Evolutionary conservation across 345 rosid genomes (phyloP), one percentile per base, ranked within the genome.

Genomic region (Carallia pectinifolia): DNA sequence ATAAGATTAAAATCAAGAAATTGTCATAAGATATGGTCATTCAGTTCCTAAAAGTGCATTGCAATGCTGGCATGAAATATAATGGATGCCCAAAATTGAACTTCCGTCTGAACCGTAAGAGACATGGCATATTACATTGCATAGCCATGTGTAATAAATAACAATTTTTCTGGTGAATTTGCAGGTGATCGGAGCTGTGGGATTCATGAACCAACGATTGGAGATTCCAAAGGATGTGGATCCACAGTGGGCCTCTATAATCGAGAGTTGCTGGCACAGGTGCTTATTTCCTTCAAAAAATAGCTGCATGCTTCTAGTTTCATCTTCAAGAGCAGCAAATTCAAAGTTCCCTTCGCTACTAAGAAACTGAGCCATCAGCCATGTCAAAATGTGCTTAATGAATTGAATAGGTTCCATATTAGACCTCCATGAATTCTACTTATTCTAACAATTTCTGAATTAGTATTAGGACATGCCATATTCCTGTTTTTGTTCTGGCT

Each of bases 121-220:
- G 30, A 15, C 19, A 19, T 17, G 47, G 53, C 54, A 66, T 67
- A 18, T 64, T 30, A 53, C 59, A 39, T 50, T 7, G 33, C 61
- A 29, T 48, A 36, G 40, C 70, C 27, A 37, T 71, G 31, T 66
- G 71, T 69, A 69, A 44, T 44, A 44, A 44, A 44, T 77, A 76
- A 63, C 62, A 34, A 27, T 58, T 59, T 77, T 68, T 72, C 71
- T 82, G 62, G 81, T 67, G 71, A 71, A 69, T 62, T 68, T 78
- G 79, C 86, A 94, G 98, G 90, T 94, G 82, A 87, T 94, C 58
- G 98, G 92, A 77, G 97, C 99, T 71, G 99, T 92, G 52, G 99
- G 99, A 66, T 95, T 87, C 87, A 95, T 95, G 97, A 82, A 92
- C 79, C 97, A 92, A 79, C 85, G 93, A 64, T 78, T 95, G 48